Percentiles rank a stretch among this genome's conserved stretches.
phyloP scores from a whole-genome alignment of 1,139 yeast species.

The Casaregolazyma suthepensis region DNA sequence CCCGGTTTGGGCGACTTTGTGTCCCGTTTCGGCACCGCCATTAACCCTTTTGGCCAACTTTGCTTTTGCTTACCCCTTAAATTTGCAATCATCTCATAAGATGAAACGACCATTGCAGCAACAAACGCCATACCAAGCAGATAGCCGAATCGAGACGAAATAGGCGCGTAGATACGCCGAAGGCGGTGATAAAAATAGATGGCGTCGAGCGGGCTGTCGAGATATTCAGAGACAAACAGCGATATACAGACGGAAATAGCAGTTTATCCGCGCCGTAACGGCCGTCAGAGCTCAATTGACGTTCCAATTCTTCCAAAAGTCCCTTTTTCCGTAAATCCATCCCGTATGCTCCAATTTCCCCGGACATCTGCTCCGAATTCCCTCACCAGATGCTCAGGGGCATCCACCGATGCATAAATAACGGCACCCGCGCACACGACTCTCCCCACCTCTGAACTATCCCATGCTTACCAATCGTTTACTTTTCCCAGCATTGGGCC shows the following conservation, averaged over 20 bases:
- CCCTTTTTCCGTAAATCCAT: background rate
- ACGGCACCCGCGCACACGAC: background rate
- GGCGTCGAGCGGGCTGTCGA: background rate
- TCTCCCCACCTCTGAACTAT: background rate
- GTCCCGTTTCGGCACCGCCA: too few relatives aligned
- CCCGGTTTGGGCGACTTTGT: too few relatives aligned
- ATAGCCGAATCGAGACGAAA: background rate
- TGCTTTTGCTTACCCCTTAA: background rate
- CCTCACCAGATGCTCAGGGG: background rate
- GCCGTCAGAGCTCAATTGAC: background rate
- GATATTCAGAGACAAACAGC: background rate
- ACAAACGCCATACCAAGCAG: background rate
- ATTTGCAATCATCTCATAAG: background rate
- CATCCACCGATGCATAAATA: background rate
- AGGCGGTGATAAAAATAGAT: background rate
- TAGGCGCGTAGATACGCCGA: background rate
- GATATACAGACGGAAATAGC: background rate
- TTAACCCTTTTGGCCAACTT: background rate
- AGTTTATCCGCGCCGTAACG: background rate
- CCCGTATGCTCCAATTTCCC: background rate
- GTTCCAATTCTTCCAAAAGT: background rate
- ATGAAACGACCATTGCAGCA: too few relatives aligned
- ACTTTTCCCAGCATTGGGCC: background rate
- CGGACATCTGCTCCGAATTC: background rate
- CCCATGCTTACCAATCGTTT: background rate